A percentile compares a stretch with the other conserved stretches of the same genome.
Evolutionary conservation across 2,329 filamentous ascomycete genomes (phyloP).

Genomic region (Tolypocladium ophioglossoides): DNA sequence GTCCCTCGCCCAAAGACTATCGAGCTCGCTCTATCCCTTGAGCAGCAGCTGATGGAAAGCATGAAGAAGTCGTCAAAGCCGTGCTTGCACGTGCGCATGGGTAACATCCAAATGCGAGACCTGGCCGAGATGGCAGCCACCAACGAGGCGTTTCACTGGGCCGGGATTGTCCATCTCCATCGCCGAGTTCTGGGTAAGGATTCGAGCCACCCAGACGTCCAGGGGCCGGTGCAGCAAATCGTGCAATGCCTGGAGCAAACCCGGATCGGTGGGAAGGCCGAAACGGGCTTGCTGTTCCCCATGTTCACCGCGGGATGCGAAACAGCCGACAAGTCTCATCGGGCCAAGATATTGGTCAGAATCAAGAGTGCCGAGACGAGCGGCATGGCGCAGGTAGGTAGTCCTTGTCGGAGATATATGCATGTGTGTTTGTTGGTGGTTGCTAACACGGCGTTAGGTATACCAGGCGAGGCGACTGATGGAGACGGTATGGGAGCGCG

Average conservation of each 20-base stretch:
- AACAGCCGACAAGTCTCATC: slow-evolving; percentile 42
- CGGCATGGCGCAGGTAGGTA: slow-evolving; percentile 65
- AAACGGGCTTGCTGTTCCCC: slow-evolving; percentile 67
- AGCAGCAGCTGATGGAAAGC: slow-evolving; percentile 50
- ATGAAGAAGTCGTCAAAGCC: slow-evolving; percentile 29
- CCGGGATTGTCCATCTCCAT: slow-evolving; percentile 65
- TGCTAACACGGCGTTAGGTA: slow-evolving; percentile 26
- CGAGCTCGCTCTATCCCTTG: slow-evolving; percentile 46
- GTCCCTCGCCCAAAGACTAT: slow-evolving; percentile 32
- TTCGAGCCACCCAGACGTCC: slow-evolving; percentile 47
- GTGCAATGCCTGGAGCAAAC: slow-evolving; percentile 52
- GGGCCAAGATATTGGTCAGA: slow-evolving; percentile 51
- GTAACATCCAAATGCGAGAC: slow-evolving; percentile 42
- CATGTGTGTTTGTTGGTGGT: not conserved
- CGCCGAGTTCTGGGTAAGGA: slow-evolving; percentile 59
- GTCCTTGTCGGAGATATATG: not conserved
- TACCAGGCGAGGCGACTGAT: slow-evolving; percentile 52
- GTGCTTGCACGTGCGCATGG: slow-evolving; percentile 35
- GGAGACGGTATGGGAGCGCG: slow-evolving; percentile 59
- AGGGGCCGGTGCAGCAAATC: slow-evolving; percentile 52
- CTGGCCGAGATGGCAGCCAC: slow-evolving; percentile 56
- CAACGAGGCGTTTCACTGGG: slow-evolving; percentile 72
- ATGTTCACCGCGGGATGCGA: slow-evolving; percentile 79
- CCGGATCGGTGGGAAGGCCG: slow-evolving; percentile 55
- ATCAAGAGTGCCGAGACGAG: slow-evolving; percentile 59